Percentiles rank a stretch among this genome's conserved stretches.
Conservation (phyloP, 2,329 filamentous ascomycete species). For the Plectosphaerella plurivora region DNA sequence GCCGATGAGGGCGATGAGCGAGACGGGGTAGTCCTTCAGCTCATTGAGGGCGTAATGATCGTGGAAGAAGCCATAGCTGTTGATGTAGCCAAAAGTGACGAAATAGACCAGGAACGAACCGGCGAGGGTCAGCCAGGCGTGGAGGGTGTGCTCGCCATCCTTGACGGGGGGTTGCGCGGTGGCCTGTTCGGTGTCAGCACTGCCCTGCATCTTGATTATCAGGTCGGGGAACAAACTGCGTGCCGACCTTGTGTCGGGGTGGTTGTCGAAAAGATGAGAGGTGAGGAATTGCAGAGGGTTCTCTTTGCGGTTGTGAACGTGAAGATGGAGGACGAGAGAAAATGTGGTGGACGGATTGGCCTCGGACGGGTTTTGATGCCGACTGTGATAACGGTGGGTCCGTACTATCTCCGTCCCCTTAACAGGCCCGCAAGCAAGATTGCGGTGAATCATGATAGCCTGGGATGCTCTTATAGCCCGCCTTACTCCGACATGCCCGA, state of each 20-base stretch:
- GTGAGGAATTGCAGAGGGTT: too few relatives aligned
- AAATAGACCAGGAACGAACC: slow-evolving; percentile 10
- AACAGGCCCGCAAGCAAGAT: too few relatives aligned
- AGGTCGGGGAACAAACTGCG: neutral
- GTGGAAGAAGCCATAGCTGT: slow-evolving; percentile 39
- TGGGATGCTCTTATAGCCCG: too few relatives aligned
- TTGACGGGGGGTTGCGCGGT: neutral
- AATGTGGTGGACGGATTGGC: too few relatives aligned
- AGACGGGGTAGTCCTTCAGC: slow-evolving; percentile 24
- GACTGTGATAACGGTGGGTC: too few relatives aligned
- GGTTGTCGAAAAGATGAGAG: too few relatives aligned
- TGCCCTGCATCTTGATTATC: neutral
- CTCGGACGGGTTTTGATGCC: too few relatives aligned
- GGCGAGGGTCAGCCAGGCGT: slow-evolving; percentile 5
- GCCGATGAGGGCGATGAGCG: slow-evolving; percentile 39
- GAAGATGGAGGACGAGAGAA: too few relatives aligned
- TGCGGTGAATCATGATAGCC: too few relatives aligned
- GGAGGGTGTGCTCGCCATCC: slow-evolving; percentile 2
- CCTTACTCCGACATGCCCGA: too few relatives aligned
- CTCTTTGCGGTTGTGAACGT: too few relatives aligned
- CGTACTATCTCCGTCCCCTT: too few relatives aligned
- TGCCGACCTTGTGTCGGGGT: neutral
- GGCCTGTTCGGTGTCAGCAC: neutral
- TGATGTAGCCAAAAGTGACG: slow-evolving; percentile 24
- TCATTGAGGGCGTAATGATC: slow-evolving; percentile 34